Base-by-base conservation (phyloP, 2,329 filamentous ascomycete species). In the Claviceps pusilla region DNA sequence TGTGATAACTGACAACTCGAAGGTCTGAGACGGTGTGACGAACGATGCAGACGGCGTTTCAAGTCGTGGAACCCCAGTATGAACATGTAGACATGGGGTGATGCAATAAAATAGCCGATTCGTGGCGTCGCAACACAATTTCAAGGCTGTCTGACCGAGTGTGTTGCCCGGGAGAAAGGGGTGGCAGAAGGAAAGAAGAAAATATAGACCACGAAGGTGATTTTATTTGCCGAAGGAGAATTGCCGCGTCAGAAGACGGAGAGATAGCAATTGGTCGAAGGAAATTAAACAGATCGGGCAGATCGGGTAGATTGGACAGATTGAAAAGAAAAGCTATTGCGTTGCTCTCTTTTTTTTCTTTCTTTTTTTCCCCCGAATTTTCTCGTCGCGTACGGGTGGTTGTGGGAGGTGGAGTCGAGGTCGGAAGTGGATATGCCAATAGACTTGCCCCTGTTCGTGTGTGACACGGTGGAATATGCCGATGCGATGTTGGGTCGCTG, bases 1-100 rank as follows among this genome's bases (percentile, higher is more conserved):
- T 19, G n/a, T 37, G 35, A 37, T 7, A 9, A 4, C 39, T 49
- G 48, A 53, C 37, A 39, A 33, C 7, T 55, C n/a, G 11, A 14
- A 7, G 16, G 14, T 41, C 39, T 41, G 37, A 4, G 35, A 39
- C 51, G 39, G 39, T 48, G 46, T 52, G 52, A 41, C 52, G 24
- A 19, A 41, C 47, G 33, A 50, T 56, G 50, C 52, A 47, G 33
- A 24, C 16, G 37, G 39, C 16, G 55, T 56, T 56, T 54, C 52
- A 54, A 56, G 52, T 46, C 37, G 37, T 46, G 55, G 24, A 51
- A 50, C 37, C 42, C 37, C 37, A 31, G 37, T 28, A 56, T 49
- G 11, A 51, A 19, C 33, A 33, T 45, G 41, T 45, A 39, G 29
- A 49, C 52, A 50, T 37, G 37, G 16, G 47, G 6, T 16, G 46